A percentile compares a stretch with the other conserved stretches of the same genome.
Conservation (phyloP, 2,329 filamentous ascomycete species). For the Phaeophleospora eucalypticola region DNA sequence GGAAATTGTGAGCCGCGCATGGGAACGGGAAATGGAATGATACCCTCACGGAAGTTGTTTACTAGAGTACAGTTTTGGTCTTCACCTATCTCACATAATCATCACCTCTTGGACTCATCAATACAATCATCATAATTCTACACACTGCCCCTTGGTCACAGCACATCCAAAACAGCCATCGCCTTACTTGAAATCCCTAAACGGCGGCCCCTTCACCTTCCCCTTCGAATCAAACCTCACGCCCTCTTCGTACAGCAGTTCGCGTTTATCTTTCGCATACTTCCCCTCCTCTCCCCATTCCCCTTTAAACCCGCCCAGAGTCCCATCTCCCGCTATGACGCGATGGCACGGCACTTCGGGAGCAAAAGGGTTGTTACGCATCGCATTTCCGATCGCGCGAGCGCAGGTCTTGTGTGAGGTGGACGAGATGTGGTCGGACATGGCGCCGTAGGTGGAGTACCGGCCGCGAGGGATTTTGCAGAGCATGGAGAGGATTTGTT, state of each 20-base stretch:
- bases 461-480: slow-evolving; percentile 33
- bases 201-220: slow-evolving; percentile 40
- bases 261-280: slow-evolving; percentile 40
- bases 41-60: no score
- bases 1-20: neutral
- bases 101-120: no score
- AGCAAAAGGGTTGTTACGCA: slow-evolving; percentile 42
- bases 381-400: slow-evolving; percentile 39
- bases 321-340: slow-evolving; percentile 33
- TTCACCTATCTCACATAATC: no score
- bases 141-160: no score
- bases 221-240: slow-evolving; percentile 43
- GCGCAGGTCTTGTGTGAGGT: slow-evolving; percentile 35
- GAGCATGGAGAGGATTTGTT: slow-evolving; percentile 32
- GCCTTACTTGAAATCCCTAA: slow-evolving; percentile 26
- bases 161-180: no score
- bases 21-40: no score
- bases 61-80: no score
- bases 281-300: slow-evolving; percentile 46
- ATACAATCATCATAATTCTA: no score
- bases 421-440: slow-evolving; percentile 31
- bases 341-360: slow-evolving; percentile 43
- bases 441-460: slow-evolving; percentile 36
- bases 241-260: slow-evolving; percentile 41
- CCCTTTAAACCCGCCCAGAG: slow-evolving; percentile 51